Evolutionary conservation across 1,139 yeast genomes (phyloP).

Genomic region (Candida sp.): DNA sequence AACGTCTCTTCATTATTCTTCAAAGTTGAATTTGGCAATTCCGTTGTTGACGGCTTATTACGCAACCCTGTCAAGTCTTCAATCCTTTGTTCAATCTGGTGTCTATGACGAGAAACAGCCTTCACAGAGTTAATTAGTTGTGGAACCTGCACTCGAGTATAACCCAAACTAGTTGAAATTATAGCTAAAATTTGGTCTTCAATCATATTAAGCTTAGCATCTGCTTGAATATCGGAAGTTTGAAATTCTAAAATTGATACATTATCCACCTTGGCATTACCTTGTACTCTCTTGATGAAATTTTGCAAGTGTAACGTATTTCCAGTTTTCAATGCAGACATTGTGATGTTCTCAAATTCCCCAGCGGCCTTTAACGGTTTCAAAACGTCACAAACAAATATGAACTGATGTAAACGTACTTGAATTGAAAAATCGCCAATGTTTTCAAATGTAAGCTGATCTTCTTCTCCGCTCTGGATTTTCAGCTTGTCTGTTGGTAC

Average conservation of each 20-base stretch:
- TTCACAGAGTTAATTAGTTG: conserved; percentile 21
- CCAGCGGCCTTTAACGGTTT: background rate
- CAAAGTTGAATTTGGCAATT: background rate
- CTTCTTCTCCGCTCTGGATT: background rate
- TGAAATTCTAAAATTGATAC: conserved; percentile 23
- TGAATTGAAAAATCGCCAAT: conserved; percentile 1
- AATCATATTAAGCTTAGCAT: conserved; percentile 13
- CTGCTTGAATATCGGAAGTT: conserved; percentile 25
- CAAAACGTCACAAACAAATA: background rate
- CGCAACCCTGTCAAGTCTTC: conserved; percentile 10
- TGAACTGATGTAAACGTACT: background rate
- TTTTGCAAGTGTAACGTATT: background rate
- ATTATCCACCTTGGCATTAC: conserved; percentile 7
- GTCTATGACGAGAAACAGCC: conserved; percentile 11
- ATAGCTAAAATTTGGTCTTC: conserved; percentile 15
- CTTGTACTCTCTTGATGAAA: background rate
- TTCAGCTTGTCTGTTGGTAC: background rate
- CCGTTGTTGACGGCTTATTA: background rate
- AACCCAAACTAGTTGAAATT: conserved; percentile 25
- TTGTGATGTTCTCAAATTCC: background rate
- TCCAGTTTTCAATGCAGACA: background rate
- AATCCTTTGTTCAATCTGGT: conserved; percentile 13
- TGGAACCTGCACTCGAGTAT: conserved; percentile 30
- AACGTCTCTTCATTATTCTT: background rate
- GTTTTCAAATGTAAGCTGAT: background rate